A percentile compares a stretch with the other conserved stretches of the same genome.
These are phyloP conservation scores for Pinus albicaulis DNA, from an alignment of 75 land plant genomes.

Conservation along the genomic window DNA sequence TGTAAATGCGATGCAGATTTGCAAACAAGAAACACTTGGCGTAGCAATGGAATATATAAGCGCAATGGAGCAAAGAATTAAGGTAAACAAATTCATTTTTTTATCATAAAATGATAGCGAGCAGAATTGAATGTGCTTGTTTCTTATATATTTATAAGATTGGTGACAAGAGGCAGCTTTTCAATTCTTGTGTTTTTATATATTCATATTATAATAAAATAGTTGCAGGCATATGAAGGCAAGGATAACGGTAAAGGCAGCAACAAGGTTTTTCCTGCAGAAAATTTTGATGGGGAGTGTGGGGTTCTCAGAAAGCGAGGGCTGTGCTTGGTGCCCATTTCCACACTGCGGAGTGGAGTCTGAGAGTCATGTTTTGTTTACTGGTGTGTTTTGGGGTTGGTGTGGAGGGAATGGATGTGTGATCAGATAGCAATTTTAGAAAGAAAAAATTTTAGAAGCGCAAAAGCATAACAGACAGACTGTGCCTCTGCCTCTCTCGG, in stretches of 20 bases:
- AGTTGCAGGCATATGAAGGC: not conserved
- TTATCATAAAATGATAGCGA: no score
- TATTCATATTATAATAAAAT: no score
- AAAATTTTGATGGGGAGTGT: not conserved
- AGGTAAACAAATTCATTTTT: not conserved
- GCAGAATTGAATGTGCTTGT: no score
- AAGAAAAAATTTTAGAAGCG: no score
- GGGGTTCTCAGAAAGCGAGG: slow-evolving; percentile 2
- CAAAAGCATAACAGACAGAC: not conserved
- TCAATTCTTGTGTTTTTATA: no score
- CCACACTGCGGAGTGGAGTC: not conserved
- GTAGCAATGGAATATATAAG: slow-evolving; percentile 3
- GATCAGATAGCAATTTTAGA: not conserved
- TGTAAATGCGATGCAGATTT: not conserved
- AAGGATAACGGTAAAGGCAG: not conserved
- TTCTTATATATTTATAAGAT: no score
- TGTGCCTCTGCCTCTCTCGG: not conserved
- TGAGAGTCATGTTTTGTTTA: not conserved
- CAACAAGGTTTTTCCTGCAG: not conserved
- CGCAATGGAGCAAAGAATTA: slow-evolving; percentile 5
- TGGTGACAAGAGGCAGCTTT: no score
- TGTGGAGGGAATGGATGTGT: no score
- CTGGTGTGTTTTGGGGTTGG: no score
- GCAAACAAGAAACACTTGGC: not conserved
- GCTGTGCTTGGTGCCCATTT: slow-evolving; percentile 5